Base-by-base conservation (phyloP, 345 rosid genomes). In the Aquilaria sinensis region DNA sequence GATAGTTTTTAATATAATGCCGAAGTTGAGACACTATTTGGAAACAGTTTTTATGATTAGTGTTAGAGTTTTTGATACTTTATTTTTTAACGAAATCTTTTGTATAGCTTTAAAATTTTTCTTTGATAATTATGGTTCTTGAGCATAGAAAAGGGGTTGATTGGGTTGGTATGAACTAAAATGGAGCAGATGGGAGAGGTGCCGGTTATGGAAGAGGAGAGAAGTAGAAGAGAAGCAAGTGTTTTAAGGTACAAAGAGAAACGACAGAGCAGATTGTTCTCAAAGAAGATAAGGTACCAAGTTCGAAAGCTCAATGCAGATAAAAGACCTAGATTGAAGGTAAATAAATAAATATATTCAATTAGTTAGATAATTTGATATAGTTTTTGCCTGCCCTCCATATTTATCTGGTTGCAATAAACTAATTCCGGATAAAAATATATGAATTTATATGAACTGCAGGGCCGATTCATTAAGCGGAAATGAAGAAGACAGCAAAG, bases 201-300 rank as follows among this genome's bases (percentile, higher is more conserved):
- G 53, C 86, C 83, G 4, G 82, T 81, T 71, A 79, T 81, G 83
- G 90, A 84, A 68, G 89, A 81, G 65, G 88, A 78, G n/a, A 78
- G 75, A 75, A 61, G 51, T 69, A 80, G 81, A 75, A 84, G 90
- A 68, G 89, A 86, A 80, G 93, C 96, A 10, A 82, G 96, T 74
- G 93, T 84, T 16, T 63, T 89, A 12, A 78, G 90, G 57, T 89
- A 83, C 84, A 89, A 77, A 75, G 96, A 86, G 84, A 86, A 89
- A 68, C 77, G 89, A 13, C 90, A 74, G 51, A 68, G 65, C 7
- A 79, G 96, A 50, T 74, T 86, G 70, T 86, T 89, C 80, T 84
- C 85, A 50, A 86, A 89, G 81, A 84, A 78, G 87, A 89, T 89
- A 77, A 82, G 93, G 61, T 89, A 89, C 57, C 83, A 86, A 77